Evolutionary conservation across 805 yeast species (phyloP).

Genomic region (Saturnispora diversa): DNA sequence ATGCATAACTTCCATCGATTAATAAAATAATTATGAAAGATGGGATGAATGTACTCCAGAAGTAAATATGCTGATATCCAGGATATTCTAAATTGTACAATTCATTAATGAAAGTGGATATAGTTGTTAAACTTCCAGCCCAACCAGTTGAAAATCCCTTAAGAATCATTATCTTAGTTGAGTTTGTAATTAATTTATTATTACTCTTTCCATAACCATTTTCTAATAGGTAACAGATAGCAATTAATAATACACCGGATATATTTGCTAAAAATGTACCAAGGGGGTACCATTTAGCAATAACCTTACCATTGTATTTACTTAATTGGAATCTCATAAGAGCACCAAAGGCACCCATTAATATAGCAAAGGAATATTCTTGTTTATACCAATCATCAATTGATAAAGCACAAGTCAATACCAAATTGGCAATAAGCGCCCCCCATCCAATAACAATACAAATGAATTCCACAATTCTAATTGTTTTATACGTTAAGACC

Average conservation of each 20-base stretch:
- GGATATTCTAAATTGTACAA: slow-evolving; percentile 28
- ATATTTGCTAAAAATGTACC: slow-evolving; percentile 40
- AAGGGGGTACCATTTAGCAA: slow-evolving; percentile 40
- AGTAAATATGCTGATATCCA: slow-evolving; percentile 41
- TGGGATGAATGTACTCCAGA: slow-evolving; percentile 35
- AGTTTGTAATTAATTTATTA: slow-evolving; percentile 12
- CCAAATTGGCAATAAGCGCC: slow-evolving; percentile 33
- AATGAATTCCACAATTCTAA: slow-evolving; percentile 13
- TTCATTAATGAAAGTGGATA: slow-evolving; percentile 73
- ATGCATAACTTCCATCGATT: slow-evolving; percentile 63
- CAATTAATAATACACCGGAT: slow-evolving; percentile 19
- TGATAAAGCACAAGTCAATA: slow-evolving; percentile 33
- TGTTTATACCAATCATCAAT: slow-evolving; percentile 41
- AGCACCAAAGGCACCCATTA: slow-evolving; percentile 71
- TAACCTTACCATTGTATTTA: slow-evolving; percentile 35
- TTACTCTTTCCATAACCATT: slow-evolving; percentile 14
- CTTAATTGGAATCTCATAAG: slow-evolving; percentile 49
- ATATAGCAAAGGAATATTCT: slow-evolving; percentile 57
- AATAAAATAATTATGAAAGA: slow-evolving; percentile 46
- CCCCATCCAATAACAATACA: slow-evolving; percentile 21
- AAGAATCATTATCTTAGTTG: slow-evolving; percentile 19
- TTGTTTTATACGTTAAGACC: slow-evolving; percentile 11
- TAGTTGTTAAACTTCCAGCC: slow-evolving; percentile 34
- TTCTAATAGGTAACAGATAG: slow-evolving; percentile 17
- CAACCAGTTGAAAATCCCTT: slow-evolving; percentile 24